Evolutionary conservation across 2,329 filamentous ascomycete species (phyloP).

Genomic region (Orbilia blumenaviensis): DNA sequence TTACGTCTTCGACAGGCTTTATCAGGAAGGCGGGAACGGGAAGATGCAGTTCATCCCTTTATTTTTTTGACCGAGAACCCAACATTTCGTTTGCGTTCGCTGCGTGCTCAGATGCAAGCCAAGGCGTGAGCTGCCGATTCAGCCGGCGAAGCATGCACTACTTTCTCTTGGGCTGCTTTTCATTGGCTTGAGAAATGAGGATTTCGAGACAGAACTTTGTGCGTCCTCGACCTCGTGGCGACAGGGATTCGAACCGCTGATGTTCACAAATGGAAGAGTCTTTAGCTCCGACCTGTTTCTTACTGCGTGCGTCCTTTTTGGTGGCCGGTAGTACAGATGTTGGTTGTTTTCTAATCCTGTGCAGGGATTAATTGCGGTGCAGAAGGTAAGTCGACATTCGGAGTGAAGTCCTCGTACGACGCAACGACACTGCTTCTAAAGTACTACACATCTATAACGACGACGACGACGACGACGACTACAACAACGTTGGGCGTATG

Average conservation of each 20-base stretch:
- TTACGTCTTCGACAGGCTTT: slow-evolving; percentile 33
- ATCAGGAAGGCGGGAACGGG: slow-evolving; percentile 53
- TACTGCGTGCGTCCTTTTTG: not conserved
- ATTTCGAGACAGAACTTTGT: slow-evolving; percentile 3
- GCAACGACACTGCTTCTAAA: no score
- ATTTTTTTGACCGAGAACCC: not conserved
- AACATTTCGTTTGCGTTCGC: not conserved
- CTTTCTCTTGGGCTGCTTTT: slow-evolving; percentile 13
- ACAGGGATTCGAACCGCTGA: slow-evolving; percentile 33
- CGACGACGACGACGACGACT: not conserved
- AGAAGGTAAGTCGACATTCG: not conserved
- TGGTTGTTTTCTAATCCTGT: not conserved
- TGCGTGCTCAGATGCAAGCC: not conserved
- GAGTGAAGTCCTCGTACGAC: not conserved
- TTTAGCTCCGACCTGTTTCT: not conserved
- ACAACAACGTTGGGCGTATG: not conserved
- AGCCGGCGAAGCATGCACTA: slow-evolving; percentile 22
- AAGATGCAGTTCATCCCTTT: slow-evolving; percentile 31
- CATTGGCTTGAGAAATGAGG: slow-evolving; percentile 8
- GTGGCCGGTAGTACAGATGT: not conserved
- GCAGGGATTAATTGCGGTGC: not conserved
- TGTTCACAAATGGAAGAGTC: not conserved
- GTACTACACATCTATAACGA: not conserved
- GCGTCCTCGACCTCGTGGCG: slow-evolving; percentile 39
- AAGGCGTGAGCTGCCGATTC: slow-evolving; percentile 30